These are phyloP conservation scores for Phialocephala sp. DNA, from an alignment of 2,329 filamentous ascomycete genomes.

Conservation along the genomic window DNA sequence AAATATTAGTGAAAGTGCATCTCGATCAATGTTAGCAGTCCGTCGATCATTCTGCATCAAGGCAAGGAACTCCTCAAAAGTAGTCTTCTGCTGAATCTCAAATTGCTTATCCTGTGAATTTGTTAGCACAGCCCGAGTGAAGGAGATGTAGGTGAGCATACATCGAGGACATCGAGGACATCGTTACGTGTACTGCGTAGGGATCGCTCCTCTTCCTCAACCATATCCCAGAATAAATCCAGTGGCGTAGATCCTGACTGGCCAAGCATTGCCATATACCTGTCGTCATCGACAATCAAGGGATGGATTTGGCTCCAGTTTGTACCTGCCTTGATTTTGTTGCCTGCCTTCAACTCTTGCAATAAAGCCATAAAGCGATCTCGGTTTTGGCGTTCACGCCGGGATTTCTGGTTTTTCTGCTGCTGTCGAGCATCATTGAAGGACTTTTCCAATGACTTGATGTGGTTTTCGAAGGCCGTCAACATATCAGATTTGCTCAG, in stretches of 20 bases:
- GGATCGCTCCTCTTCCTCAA: slow-evolving; percentile 93
- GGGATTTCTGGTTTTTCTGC: slow-evolving; percentile 79
- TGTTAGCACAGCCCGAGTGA: slow-evolving; percentile 46
- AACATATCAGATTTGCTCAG: slow-evolving; percentile 90
- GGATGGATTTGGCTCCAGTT: slow-evolving; percentile 88
- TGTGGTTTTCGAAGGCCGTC: slow-evolving; percentile 91
- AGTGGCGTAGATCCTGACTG: slow-evolving; percentile 84
- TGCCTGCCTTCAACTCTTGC: slow-evolving; percentile 72
- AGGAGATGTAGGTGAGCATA: slow-evolving; percentile 51
- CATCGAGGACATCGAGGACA: slow-evolving; percentile 86
- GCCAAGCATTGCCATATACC: slow-evolving; percentile 83
- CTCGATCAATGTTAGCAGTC: slow-evolving; percentile 84
- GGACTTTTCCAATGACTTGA: slow-evolving; percentile 86
- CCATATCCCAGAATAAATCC: slow-evolving; percentile 93
- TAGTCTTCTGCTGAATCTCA: slow-evolving; percentile 85
- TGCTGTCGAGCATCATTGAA: slow-evolving; percentile 92
- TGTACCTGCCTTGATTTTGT: slow-evolving; percentile 85
- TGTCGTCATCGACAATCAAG: slow-evolving; percentile 77
- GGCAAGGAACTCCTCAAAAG: slow-evolving; percentile 84
- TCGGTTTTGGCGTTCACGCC: slow-evolving; percentile 84
- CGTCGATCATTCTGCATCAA: slow-evolving; percentile 85
- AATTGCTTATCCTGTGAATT: slow-evolving; percentile 78
- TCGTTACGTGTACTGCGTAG: slow-evolving; percentile 81
- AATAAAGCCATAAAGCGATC: slow-evolving; percentile 81
- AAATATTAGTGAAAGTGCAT: slow-evolving; percentile 81